These are phyloP conservation scores for Salmacisia buchloeana DNA, from an alignment of 1,284 basidiomycete species.

Conservation along the genomic window DNA sequence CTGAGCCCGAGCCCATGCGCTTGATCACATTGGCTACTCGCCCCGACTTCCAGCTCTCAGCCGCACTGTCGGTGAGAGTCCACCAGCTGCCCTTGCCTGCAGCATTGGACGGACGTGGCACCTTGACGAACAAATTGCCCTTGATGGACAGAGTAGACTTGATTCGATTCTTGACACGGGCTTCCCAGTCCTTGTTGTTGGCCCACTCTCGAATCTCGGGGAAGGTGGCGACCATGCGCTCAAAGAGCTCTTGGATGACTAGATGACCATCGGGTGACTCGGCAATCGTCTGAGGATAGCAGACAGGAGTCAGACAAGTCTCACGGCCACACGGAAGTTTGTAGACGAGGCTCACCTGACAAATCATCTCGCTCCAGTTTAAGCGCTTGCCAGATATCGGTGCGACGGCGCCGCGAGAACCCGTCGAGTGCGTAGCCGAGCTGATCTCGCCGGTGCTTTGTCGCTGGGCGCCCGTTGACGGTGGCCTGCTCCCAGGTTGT, in stretches of 20 bases:
- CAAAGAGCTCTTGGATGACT: constrained; percentile 47
- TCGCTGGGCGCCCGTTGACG: too few species aligned
- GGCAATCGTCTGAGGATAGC: constrained; percentile 33
- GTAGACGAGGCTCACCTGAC: constrained; percentile 15
- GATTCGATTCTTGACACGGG: constrained; percentile 48
- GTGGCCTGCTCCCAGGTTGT: too few species aligned
- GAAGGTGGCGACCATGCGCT: constrained; percentile 44
- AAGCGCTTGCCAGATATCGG: constrained; percentile 42
- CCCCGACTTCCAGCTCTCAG: constrained; percentile 42
- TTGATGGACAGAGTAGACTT: constrained; percentile 50
- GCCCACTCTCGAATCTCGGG: constrained; percentile 48
- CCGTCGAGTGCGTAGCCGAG: too few species aligned
- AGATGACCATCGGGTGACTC: constrained; percentile 39
- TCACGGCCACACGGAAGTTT: background rate
- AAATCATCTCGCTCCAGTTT: constrained; percentile 50
- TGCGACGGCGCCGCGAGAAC: constrained; percentile 27
- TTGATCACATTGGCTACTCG: constrained; percentile 40
- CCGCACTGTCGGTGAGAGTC: constrained; percentile 44
- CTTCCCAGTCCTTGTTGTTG: constrained; percentile 46
- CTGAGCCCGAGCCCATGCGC: background rate
- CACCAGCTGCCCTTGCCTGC: constrained; percentile 48
- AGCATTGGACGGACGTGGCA: constrained; percentile 39
- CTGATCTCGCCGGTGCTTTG: too few species aligned
- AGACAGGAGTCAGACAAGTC: background rate
- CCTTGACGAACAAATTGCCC: constrained; percentile 46